Conservation (phyloP, 352 stramenopile genomes). For the Pythium phragmiticola region DNA sequence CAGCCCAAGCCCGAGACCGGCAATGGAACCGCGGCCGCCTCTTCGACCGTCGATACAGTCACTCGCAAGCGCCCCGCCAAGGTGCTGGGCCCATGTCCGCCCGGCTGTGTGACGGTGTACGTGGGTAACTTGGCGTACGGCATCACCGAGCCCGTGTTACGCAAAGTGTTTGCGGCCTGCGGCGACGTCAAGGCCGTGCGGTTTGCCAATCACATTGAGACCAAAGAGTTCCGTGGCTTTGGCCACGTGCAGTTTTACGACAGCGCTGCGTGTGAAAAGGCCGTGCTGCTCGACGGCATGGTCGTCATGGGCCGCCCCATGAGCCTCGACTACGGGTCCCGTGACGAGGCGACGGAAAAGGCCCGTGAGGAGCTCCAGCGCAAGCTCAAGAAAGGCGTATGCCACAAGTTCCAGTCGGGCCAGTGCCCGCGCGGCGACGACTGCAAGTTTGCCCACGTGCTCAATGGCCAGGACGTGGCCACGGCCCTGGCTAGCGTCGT, state of each 20-base stretch:
- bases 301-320: slow-evolving; percentile 84
- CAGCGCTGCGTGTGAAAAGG: slow-evolving; percentile 79
- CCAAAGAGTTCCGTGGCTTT: slow-evolving; percentile 84
- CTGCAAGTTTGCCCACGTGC: slow-evolving; percentile 46
- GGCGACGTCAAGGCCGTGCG: slow-evolving; percentile 78
- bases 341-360: slow-evolving; percentile 66
- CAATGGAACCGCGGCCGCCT: neutral
- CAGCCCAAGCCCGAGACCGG: slow-evolving; percentile 51
- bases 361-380: slow-evolving; percentile 70
- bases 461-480: slow-evolving; percentile 16
- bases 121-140: slow-evolving; percentile 96
- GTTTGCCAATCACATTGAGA: slow-evolving; percentile 85
- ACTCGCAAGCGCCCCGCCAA: slow-evolving; percentile 33
- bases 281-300: slow-evolving; percentile 75
- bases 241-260: slow-evolving; percentile 94
- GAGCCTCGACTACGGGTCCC: slow-evolving; percentile 76
- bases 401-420: slow-evolving; percentile 42
- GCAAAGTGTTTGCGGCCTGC: slow-evolving; percentile 79
- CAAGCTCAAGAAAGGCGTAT: slow-evolving; percentile 49
- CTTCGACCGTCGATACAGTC: neutral
- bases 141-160: slow-evolving; percentile 87
- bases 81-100: slow-evolving; percentile 61
- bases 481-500: neutral
- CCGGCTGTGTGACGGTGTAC: slow-evolving; percentile 92
- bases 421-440: slow-evolving; percentile 37